Evolutionary conservation across 768 basidiomycete species (phyloP).

Genomic region (Pulveroboletus sp.): DNA sequence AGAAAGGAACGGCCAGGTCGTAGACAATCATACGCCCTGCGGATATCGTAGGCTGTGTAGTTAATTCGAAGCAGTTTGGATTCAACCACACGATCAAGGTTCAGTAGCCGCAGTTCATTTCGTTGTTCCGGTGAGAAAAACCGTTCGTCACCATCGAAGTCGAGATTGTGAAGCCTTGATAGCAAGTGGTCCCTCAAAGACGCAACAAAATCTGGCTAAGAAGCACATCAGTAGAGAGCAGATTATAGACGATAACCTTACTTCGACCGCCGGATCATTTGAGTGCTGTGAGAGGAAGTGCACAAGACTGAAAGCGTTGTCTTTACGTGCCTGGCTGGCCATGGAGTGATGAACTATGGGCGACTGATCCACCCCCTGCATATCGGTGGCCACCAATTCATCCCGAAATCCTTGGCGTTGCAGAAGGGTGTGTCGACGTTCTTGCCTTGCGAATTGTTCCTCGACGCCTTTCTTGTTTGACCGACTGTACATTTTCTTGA

Average conservation of each 20-base stretch:
- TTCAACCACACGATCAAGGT: background rate
- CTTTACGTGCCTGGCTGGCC: background rate
- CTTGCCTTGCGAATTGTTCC: background rate
- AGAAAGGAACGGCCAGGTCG: background rate
- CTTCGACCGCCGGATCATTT: background rate
- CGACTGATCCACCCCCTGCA: background rate
- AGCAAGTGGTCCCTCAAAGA: background rate
- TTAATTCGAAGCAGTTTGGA: conserved; percentile 1
- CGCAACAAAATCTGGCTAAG: background rate
- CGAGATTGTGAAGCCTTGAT: background rate
- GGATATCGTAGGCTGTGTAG: conserved; percentile 3
- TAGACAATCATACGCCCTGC: background rate
- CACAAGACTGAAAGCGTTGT: conserved; percentile 1
- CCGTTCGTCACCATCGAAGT: background rate
- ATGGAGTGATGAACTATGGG: background rate
- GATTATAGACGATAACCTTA: background rate
- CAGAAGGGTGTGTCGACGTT: background rate
- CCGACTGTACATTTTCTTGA: background rate
- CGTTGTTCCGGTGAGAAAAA: background rate
- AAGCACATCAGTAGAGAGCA: background rate
- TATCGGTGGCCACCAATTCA: no score
- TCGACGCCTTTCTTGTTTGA: background rate
- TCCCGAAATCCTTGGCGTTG: background rate
- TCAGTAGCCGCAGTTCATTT: background rate
- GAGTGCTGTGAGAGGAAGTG: background rate